phyloP scores from a whole-genome alignment of 805 yeast genomes.

The Yarrowia osloensis region DNA sequence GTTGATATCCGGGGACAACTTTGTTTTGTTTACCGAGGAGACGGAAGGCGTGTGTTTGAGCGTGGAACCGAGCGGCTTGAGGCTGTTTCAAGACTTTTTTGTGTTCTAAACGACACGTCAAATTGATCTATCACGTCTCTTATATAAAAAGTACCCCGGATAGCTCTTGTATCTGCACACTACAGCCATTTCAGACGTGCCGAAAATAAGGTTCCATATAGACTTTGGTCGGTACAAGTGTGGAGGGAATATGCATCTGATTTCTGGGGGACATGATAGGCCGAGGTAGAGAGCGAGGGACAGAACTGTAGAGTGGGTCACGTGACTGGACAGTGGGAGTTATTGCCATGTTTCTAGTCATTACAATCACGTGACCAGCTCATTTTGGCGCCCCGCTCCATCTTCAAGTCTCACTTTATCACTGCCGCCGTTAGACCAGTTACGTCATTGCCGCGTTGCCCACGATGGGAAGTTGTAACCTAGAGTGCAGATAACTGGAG shows the following conservation, averaged over 20 bases:
- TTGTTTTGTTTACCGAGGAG: background rate
- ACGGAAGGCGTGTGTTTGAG: background rate
- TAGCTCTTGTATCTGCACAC: background rate
- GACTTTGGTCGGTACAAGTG: background rate
- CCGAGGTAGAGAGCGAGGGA: background rate
- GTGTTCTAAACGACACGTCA: background rate
- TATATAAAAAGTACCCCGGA: background rate
- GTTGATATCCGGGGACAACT: constrained; percentile 14
- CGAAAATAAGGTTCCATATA: background rate
- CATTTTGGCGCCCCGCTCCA: background rate
- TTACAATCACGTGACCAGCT: background rate
- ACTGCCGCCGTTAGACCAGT: background rate
- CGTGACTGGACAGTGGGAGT: too few relatives aligned
- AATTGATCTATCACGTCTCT: background rate
- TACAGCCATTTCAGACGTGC: background rate
- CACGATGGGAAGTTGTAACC: constrained; percentile 14
- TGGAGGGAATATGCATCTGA: constrained; percentile 14
- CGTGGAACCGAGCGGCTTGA: too few relatives aligned
- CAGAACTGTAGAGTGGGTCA: too few relatives aligned
- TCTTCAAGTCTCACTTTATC: background rate
- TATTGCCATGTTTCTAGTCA: too few relatives aligned
- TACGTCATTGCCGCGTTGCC: constrained; percentile 13
- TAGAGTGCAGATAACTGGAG: background rate
- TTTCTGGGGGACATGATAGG: constrained; percentile 26
- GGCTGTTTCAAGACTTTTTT: too few relatives aligned